phyloP scores from a whole-genome alignment of 805 yeast genomes.

The Starmerella vaccinii region DNA sequence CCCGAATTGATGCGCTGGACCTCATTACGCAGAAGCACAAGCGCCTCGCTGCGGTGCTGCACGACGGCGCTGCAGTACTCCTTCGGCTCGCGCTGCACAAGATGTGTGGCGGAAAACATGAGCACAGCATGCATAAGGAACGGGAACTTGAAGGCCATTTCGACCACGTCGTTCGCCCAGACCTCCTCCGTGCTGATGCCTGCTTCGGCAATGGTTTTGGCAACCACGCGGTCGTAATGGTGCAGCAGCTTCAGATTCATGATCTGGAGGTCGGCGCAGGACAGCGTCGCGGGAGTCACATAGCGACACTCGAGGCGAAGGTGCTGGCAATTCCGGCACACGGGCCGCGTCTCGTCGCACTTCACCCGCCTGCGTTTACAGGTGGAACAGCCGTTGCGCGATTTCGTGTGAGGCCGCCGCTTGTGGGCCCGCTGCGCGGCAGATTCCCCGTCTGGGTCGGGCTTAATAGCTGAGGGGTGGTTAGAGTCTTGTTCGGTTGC shows the following conservation, averaged over 20 bases:
- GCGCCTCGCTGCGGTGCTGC: conserved; percentile 77
- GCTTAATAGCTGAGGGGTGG: background rate
- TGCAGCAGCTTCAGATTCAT: conserved; percentile 73
- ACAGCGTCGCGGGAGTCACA: conserved; percentile 28
- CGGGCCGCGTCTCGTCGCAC: conserved; percentile 80
- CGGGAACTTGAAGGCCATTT: conserved; percentile 77
- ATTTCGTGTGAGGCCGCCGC: conserved; percentile 80
- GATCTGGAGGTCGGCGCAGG: conserved; percentile 42
- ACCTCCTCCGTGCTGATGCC: conserved; percentile 78
- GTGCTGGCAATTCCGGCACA: conserved; percentile 67
- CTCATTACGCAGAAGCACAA: conserved; percentile 70
- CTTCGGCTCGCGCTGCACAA: conserved; percentile 56
- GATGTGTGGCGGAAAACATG: conserved; percentile 87
- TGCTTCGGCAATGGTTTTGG: conserved; percentile 79
- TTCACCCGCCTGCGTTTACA: conserved; percentile 85
- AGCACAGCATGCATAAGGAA: conserved; percentile 85
- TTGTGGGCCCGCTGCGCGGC: conserved; percentile 32
- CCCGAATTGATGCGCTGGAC: conserved; percentile 73
- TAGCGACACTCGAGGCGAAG: conserved; percentile 73
- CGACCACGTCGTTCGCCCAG: conserved; percentile 83
- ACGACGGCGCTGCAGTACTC: conserved; percentile 41
- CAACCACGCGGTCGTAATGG: conserved; percentile 76
- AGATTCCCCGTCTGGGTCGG: conserved; percentile 2
- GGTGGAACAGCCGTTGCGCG: conserved; percentile 78
- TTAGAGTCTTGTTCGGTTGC: conserved; percentile 4